phyloP scores from a whole-genome alignment of 2,329 filamentous ascomycete species.

The Trichoderma semiorbis region DNA sequence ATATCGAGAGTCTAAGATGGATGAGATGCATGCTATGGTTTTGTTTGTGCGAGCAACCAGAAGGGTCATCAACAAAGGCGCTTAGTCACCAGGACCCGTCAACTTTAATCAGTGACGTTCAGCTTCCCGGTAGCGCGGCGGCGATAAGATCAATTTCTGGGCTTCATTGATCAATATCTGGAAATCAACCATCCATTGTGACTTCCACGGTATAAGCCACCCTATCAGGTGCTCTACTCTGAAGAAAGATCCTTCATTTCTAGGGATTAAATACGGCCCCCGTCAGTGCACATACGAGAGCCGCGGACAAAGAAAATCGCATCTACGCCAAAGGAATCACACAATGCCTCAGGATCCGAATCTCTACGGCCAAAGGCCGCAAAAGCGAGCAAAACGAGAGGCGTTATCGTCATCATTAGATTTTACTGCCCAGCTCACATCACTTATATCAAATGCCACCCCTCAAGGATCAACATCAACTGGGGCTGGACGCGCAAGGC shows the following conservation, averaged over 20 bases:
- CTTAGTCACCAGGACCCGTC: neutral
- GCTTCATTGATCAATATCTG: neutral
- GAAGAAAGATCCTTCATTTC: neutral
- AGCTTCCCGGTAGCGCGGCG: neutral
- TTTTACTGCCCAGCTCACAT: conserved; percentile 85
- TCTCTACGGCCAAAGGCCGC: conserved; percentile 72
- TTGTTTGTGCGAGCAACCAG: neutral
- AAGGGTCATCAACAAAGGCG: neutral
- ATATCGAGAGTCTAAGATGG: neutral
- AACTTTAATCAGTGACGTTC: neutral
- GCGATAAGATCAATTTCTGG: neutral
- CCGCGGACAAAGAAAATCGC: neutral
- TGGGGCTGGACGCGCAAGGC: conserved; percentile 41
- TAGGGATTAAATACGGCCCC: neutral
- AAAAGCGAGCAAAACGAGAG: conserved; percentile 67
- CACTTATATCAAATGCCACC: conserved; percentile 62
- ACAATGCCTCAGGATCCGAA: conserved; percentile 62
- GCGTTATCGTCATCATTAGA: conserved; percentile 70
- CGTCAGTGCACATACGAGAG: neutral
- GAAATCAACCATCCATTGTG: too few species aligned
- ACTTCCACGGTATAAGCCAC: too few species aligned
- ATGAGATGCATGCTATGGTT: neutral
- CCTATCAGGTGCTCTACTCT: neutral
- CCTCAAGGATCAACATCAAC: conserved; percentile 36
- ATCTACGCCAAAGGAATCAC: neutral